Base-by-base conservation (phyloP, 2,329 filamentous ascomycete genomes). In the Pseudomassariella vexata region DNA sequence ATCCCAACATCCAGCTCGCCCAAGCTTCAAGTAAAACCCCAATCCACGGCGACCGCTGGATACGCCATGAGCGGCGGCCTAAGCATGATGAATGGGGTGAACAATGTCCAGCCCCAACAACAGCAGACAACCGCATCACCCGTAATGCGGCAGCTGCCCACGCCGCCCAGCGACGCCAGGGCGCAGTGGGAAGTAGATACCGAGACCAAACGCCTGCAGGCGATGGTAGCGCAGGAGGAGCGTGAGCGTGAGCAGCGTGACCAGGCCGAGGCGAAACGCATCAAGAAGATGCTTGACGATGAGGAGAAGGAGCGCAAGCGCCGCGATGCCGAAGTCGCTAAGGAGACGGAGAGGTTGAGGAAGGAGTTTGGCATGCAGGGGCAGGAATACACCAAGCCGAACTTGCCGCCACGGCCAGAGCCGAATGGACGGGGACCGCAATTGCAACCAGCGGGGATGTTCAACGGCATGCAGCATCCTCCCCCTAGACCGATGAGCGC, bases 301-400 rank as follows among this genome's bases (percentile, higher is more conserved):
- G 82, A 88, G 49, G 76, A 82, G 17, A 70, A 68, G 35, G 79
- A 83, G 45, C 68, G 64, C 1, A 69, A 60, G 17, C 59, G 58
- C 19, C 65, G 67, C 36, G 71, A 80, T 19, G 73, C 68, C 8
- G 73, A 75, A 44, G 62, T 89, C 2, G 80, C 89, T 14, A 73
- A 71, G 40, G 90, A 98, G 61, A n/a, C 92, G 1, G 86, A 92
- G 53, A 72, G 88, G 2, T 64, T 98, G 21, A 66, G 76, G 15
- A 74, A 66, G 44, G 57, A 81, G 45, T 89, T 85, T 46, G 83
- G 84, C 28, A 65, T 76, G 27, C 58, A 68, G 30, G 65, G 66
- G 1, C 66, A 72, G 47, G 53, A 60, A 46, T 39, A 58, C 45
- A 45, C 16, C 30, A 40, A 34, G 21, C 45, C 55, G 3, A 49